These are phyloP conservation scores for Avicennia marina DNA, from an alignment of 257 asterid species.

Conservation along the genomic window DNA sequence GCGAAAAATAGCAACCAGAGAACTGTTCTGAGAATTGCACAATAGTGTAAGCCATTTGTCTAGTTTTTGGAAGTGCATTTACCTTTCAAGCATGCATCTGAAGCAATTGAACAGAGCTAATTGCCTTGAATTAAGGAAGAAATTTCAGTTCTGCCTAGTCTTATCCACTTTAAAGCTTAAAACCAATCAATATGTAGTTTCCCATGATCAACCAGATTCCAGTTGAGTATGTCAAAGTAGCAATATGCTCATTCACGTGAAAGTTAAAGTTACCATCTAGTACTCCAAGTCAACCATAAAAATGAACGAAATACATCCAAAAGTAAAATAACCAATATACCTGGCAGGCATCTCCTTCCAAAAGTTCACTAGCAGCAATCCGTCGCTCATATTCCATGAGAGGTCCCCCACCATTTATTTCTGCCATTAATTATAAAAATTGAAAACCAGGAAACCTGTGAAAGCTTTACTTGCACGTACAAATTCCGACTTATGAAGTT, in stretches of 20 bases:
- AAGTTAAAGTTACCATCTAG: not conserved
- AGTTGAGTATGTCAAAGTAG: not conserved
- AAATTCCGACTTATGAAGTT: not conserved
- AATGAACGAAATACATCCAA: not conserved
- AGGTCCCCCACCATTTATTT: constrained; percentile 58
- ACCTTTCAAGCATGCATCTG: not conserved
- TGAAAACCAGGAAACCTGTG: constrained; percentile 18
- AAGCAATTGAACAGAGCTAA: constrained; percentile 1
- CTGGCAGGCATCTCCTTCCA: constrained; percentile 85
- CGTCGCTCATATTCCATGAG: constrained; percentile 73
- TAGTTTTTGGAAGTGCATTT: not conserved
- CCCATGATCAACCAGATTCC: not conserved
- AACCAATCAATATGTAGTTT: not conserved
- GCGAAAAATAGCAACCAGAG: not conserved
- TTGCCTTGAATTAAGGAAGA: not conserved
- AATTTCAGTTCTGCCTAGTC: not conserved
- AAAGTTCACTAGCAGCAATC: constrained; percentile 70
- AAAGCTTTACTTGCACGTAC: constrained; percentile 4
- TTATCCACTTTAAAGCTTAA: not conserved
- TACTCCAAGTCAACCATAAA: constrained; percentile 7
- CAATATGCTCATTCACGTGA: constrained; percentile 5
- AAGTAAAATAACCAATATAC: constrained; percentile 23
- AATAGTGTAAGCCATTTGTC: not conserved
- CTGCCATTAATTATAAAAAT: constrained; percentile 32
- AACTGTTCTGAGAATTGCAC: not conserved